Base-by-base conservation (phyloP, 352 stramenopile species). In the Aphanomyces astaci region DNA sequence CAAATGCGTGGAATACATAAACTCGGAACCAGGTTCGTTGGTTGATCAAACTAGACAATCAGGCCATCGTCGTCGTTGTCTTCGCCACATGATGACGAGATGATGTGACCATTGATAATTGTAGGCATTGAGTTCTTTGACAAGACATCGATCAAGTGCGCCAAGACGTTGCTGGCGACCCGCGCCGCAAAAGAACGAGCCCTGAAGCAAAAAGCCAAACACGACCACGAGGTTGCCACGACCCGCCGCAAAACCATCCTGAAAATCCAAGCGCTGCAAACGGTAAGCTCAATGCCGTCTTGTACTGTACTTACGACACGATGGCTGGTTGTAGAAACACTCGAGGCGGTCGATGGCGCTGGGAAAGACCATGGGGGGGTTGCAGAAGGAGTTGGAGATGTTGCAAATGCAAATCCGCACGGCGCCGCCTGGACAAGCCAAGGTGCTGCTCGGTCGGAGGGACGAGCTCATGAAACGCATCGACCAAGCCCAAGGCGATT, bases 1-100 rank as follows among this genome's bases (percentile, higher is more conserved):
- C n/a, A 80, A 85, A 30, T 85, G 80, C 25, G 48, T 87, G 39
- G 76, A 76, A 28, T 90, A 77, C 63, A 84, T 90, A 55, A 88
- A 88, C 39, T 88, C 82, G 3, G 71, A 77, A 4, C 22, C 40
- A 5, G 82, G 62, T 60, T 46, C 7, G 4, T 13, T 57, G 7
- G 27, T 19, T n/a, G n/a, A n/a, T n/a, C n/a, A n/a, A n/a, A n/a
- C n/a, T n/a, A n/a, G n/a, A n/a, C n/a, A n/a, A n/a, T n/a, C n/a
- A n/a, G n/a, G n/a, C n/a, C n/a, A n/a, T n/a, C n/a, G n/a, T n/a
- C n/a, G n/a, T n/a, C n/a, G n/a, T n/a, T n/a, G n/a, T n/a, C n/a
- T n/a, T n/a, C n/a, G n/a, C n/a, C n/a, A n/a, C n/a, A n/a, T n/a
- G 45, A 17, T 10, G n/a, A 31, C 2, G 2, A 31, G 15, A 39